Conservation (phyloP, 257 asterid species). For the Galeopsis tetrahit region DNA sequence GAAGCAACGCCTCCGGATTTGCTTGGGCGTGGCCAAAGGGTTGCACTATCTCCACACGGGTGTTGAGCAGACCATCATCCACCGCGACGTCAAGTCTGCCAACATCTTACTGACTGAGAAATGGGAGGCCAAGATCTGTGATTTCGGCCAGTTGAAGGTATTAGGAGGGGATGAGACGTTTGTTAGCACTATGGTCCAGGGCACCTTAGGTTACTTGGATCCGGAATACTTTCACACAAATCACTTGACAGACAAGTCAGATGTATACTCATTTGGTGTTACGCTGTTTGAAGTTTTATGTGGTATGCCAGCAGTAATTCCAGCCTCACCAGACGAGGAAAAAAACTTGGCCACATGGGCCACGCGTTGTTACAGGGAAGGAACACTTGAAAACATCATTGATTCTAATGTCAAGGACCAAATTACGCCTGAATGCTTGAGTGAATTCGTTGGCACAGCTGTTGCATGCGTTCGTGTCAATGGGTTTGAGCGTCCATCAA, state of each 20-base stretch:
- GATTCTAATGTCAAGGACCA: background rate
- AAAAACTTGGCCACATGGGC: background rate
- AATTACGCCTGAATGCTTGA: constrained; percentile 39
- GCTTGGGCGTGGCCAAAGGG: constrained; percentile 34
- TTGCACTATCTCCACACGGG: constrained; percentile 60
- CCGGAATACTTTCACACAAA: constrained; percentile 63
- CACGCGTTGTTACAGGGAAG: background rate
- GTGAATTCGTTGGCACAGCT: constrained; percentile 49
- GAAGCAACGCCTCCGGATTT: background rate
- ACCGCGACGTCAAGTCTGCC: constrained; percentile 67
- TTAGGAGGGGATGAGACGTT: constrained; percentile 23
- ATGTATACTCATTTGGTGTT: constrained; percentile 59
- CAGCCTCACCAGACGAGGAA: background rate
- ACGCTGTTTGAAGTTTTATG: constrained; percentile 32
- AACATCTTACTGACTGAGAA: constrained; percentile 63
- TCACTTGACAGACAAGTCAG: constrained; percentile 50
- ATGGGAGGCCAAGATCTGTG: constrained; percentile 65
- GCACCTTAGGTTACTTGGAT: constrained; percentile 71
- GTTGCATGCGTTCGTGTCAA: constrained; percentile 44
- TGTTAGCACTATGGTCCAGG: constrained; percentile 65
- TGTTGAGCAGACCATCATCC: constrained; percentile 48
- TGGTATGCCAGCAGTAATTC: background rate
- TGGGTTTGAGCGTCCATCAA: constrained; percentile 50
- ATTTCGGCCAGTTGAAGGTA: constrained; percentile 58
- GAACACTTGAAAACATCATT: background rate